Evolutionary conservation across 768 basidiomycete genomes (phyloP), one percentile per base, ranked within the genome.

Genomic region (Collybia nuda): DNA sequence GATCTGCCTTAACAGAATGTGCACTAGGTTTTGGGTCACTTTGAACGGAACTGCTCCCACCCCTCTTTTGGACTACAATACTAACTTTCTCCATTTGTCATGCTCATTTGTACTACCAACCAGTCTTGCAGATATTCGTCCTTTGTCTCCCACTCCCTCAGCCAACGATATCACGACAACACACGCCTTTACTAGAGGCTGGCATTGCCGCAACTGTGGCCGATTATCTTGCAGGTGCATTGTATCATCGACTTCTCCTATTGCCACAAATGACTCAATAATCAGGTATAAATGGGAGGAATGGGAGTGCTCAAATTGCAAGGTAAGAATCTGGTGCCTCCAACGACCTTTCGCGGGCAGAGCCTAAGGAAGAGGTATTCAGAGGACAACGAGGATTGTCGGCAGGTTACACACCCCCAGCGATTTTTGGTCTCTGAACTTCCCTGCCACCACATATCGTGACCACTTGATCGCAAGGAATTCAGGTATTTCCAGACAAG

Each of bases 161-260:
- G 41, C 62, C 6, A 44, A 67, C 39, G 72, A 69, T 1, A 64
- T 80, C 26, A 75, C 74, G 8, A 87, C 84, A 3, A 71, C 73
- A 2, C 80, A 79, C 53, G 69, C 73, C 4, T 85, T 78, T 55
- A 81, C 76, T 14, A 79, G 79, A 57, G 90, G 90, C 1, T 83
- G 82, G 72, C 85, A 88, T 60, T 93, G 90, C 61, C 54, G 48
- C 15, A 51, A 62, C 6, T 93, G 90, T 58, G 90, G 90, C 23
- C 78, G 88, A 21, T 66, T 92, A 36, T 88, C 88, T 7, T 83
- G 81, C 70, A 79, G 89, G 89, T 90, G 52, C 42, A 75, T 58
- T 6, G 3, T 11, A 14, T 32, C 14, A 14, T 32, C 32, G 32
- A 32, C 3, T 32, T 32, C 14, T 6, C 32, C 32, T 2, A 5